These are phyloP conservation scores for Podosphaera aphanis DNA, from an alignment of 2,329 filamentous ascomycete species.

Conservation along the genomic window DNA sequence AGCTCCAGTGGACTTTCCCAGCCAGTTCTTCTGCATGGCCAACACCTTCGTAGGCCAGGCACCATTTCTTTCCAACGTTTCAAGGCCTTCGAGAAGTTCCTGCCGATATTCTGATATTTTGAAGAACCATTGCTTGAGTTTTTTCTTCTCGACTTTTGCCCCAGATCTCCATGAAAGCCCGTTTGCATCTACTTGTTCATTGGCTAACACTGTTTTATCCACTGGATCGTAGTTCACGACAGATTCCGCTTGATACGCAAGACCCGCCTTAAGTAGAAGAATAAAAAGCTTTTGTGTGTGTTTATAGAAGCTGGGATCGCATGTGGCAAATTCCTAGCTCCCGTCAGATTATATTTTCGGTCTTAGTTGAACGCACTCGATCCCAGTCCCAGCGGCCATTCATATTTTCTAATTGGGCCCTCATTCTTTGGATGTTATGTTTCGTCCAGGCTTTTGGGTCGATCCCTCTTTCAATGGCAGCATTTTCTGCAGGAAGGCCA, in stretches of 20 bases:
- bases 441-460: conserved; percentile 60
- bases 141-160: conserved; percentile 56
- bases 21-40: conserved; percentile 69
- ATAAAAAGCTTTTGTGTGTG: conserved; percentile 76
- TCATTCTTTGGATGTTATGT: conserved; percentile 66
- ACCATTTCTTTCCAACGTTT: conserved; percentile 34
- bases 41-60: conserved; percentile 68
- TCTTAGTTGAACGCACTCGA: conserved; percentile 29
- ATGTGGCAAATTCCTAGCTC: conserved; percentile 55
- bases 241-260: conserved; percentile 66
- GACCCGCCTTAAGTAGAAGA: conserved; percentile 44
- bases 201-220: conserved; percentile 72
- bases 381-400: conserved; percentile 71
- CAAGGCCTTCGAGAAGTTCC: conserved; percentile 45
- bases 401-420: conserved; percentile 54
- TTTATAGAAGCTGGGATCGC: conserved; percentile 66
- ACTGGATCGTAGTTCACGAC: conserved; percentile 79
- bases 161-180: conserved; percentile 74
- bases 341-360: conserved; percentile 5
- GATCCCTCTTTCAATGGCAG: conserved; percentile 60
- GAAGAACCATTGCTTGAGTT: conserved; percentile 75
- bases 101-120: conserved; percentile 62
- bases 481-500: conserved; percentile 75
- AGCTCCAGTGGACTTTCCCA: conserved; percentile 56
- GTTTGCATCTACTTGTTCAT: conserved; percentile 77